Evolutionary conservation across 2,329 filamentous ascomycete species (phyloP).

Genomic region (Alternaria longipes): DNA sequence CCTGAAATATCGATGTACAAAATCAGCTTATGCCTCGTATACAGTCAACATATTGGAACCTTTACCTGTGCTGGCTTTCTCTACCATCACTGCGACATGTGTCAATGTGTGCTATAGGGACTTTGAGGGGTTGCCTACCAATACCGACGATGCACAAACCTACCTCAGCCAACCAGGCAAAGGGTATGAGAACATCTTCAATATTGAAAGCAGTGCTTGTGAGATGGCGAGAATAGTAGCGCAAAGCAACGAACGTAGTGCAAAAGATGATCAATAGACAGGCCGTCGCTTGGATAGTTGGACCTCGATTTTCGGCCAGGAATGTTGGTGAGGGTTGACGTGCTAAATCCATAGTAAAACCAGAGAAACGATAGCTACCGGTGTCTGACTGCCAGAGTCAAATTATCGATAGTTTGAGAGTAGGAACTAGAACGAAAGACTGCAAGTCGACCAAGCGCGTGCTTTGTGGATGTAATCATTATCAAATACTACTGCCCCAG

Average conservation of each 20-base stretch:
- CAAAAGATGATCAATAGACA: slow-evolving; percentile 29
- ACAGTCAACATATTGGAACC: background rate
- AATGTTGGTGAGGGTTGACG: slow-evolving; percentile 13
- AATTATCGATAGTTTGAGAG: slow-evolving; percentile 5
- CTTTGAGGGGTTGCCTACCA: slow-evolving; percentile 19
- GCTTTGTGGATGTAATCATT: background rate
- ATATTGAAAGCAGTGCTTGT: slow-evolving; percentile 24
- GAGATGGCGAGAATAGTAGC: slow-evolving; percentile 35
- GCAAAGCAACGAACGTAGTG: slow-evolving; percentile 31
- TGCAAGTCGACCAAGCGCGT: background rate
- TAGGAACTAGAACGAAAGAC: slow-evolving; percentile 6
- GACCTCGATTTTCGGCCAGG: slow-evolving; percentile 28
- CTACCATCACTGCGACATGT: slow-evolving; percentile 32
- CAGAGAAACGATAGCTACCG: slow-evolving; percentile 5
- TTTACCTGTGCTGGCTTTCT: slow-evolving; percentile 28
- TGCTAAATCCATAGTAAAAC: slow-evolving; percentile 7
- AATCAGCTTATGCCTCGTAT: background rate
- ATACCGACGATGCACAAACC: slow-evolving; percentile 32
- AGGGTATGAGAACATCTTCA: slow-evolving; percentile 35
- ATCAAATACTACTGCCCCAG: slow-evolving; percentile 13
- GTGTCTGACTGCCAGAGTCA: slow-evolving; percentile 23
- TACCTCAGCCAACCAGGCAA: slow-evolving; percentile 34
- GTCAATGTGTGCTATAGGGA: background rate
- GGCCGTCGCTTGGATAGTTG: slow-evolving; percentile 24
- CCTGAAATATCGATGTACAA: slow-evolving; percentile 1